Percentiles rank a stretch among this genome's conserved stretches.
Conservation (phyloP, 1,284 basidiomycete species). For the Rhodotorula sp. region DNA sequence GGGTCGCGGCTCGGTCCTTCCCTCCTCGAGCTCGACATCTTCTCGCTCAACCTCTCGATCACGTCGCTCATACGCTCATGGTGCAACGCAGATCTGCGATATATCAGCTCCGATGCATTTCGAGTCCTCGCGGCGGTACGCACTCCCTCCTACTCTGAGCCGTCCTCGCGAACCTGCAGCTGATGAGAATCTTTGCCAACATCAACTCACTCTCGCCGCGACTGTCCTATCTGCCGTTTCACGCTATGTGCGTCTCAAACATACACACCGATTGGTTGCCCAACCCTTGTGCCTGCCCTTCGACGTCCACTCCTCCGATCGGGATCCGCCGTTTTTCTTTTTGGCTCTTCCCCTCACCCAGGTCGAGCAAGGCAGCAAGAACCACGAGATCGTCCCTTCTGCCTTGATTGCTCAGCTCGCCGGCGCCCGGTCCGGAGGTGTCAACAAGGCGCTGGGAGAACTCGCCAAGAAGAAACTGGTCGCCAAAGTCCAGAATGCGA, state of each 20-base stretch:
- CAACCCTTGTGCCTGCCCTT: background rate
- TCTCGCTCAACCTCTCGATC: background rate
- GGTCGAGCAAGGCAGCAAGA: constrained; percentile 98
- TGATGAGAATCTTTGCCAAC: background rate
- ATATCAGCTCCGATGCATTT: constrained; percentile 89
- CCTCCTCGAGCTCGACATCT: background rate
- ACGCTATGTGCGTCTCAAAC: too few relatives aligned
- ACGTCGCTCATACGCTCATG: constrained; percentile 62
- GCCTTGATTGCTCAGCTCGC: constrained; percentile 86
- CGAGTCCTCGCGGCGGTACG: constrained; percentile 83
- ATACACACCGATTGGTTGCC: background rate
- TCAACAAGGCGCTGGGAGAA: constrained; percentile 86
- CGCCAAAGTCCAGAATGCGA: constrained; percentile 82
- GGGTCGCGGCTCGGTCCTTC: background rate
- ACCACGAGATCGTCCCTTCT: constrained; percentile 92
- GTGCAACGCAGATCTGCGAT: constrained; percentile 90
- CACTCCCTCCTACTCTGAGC: accelerated
- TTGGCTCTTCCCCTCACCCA: constrained; percentile 48
- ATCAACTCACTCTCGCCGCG: background rate
- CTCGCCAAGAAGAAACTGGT: constrained; percentile 90
- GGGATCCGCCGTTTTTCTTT: too few relatives aligned
- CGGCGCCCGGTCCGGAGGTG: constrained; percentile 81
- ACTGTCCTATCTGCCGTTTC: background rate
- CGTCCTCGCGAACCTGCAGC: background rate
- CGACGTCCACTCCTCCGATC: background rate